Percentiles rank a stretch among this genome's conserved stretches.
Conservation (phyloP, 805 yeast species). For the Jamesozyma spencerorum region DNA sequence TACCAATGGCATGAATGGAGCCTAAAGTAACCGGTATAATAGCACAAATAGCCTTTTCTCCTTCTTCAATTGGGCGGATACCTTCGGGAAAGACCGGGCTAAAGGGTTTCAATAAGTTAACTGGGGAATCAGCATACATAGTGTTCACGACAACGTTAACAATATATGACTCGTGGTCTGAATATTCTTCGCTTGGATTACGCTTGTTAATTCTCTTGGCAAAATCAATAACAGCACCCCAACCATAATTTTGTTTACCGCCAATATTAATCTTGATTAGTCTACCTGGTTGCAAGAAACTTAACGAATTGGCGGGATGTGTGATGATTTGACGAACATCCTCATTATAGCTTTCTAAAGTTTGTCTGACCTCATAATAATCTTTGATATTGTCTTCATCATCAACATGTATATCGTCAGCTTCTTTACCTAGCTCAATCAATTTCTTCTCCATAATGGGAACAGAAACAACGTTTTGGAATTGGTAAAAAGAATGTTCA, state of each 20-base stretch:
- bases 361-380: slow-evolving; percentile 72
- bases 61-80: slow-evolving; percentile 69
- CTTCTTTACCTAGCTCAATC: slow-evolving; percentile 41
- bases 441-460: slow-evolving; percentile 71
- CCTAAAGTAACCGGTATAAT: slow-evolving; percentile 77
- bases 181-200: slow-evolving; percentile 45
- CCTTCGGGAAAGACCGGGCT: slow-evolving; percentile 80
- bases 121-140: slow-evolving; percentile 78
- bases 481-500: slow-evolving; percentile 88
- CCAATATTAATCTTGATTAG: slow-evolving; percentile 56
- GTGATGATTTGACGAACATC: slow-evolving; percentile 77
- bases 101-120: slow-evolving; percentile 65
- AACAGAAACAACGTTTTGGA: slow-evolving; percentile 85
- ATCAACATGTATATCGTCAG: slow-evolving; percentile 47
- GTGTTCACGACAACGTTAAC: slow-evolving; percentile 75
- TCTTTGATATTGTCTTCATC: slow-evolving; percentile 70
- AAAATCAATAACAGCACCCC: slow-evolving; percentile 84
- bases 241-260: slow-evolving; percentile 66
- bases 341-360: slow-evolving; percentile 56
- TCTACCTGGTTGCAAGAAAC: slow-evolving; percentile 85
- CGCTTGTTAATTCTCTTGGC: slow-evolving; percentile 61
- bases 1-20: slow-evolving; percentile 67
- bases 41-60: slow-evolving; percentile 64
- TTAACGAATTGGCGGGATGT: slow-evolving; percentile 81
- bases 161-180: slow-evolving; percentile 84